phyloP scores from a whole-genome alignment of 2,329 filamentous ascomycete species.

The Penicillium polonicum region DNA sequence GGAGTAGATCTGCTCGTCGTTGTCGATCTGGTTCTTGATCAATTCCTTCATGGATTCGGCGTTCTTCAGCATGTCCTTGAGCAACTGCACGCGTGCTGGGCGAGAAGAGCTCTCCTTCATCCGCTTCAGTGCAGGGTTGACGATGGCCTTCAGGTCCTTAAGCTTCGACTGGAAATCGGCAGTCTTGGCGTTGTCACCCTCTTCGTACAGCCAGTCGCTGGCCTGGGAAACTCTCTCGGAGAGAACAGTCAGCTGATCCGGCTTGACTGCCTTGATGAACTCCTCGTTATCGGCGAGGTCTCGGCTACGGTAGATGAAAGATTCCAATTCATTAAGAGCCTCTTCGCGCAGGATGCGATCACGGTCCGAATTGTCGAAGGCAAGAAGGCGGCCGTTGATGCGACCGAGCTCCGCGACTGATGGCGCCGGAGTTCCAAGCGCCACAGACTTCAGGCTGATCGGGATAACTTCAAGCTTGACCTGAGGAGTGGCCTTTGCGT shows the following conservation, averaged over 20 bases:
- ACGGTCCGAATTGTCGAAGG: slow-evolving; percentile 83
- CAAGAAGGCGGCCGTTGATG: slow-evolving; percentile 70
- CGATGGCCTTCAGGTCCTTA: slow-evolving; percentile 73
- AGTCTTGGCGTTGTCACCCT: slow-evolving; percentile 72
- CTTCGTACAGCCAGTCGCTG: slow-evolving; percentile 89
- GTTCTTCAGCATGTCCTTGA: slow-evolving; percentile 70
- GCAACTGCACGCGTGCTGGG: slow-evolving; percentile 64
- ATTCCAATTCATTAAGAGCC: slow-evolving; percentile 87
- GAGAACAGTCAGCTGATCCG: slow-evolving; percentile 65
- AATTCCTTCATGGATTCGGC: slow-evolving; percentile 68
- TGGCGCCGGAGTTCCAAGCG: slow-evolving; percentile 43
- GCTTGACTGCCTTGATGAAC: slow-evolving; percentile 71
- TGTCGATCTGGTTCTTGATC: slow-evolving; percentile 71
- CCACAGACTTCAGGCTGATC: slow-evolving; percentile 51
- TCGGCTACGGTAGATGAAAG: slow-evolving; percentile 83
- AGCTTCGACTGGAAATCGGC: slow-evolving; percentile 74
- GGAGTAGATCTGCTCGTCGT: slow-evolving; percentile 61
- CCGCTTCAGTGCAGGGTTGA: slow-evolving; percentile 72
- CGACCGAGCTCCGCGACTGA: slow-evolving; percentile 41
- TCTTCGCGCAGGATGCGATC: slow-evolving; percentile 77
- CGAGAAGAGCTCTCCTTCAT: slow-evolving; percentile 70
- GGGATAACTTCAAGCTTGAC: slow-evolving; percentile 54
- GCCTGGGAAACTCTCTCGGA: slow-evolving; percentile 65
- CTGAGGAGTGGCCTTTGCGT: slow-evolving; percentile 37
- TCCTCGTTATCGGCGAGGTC: slow-evolving; percentile 76